Base-by-base conservation (phyloP, 805 yeast genomes). In the Jamesozyma jinghongensis region DNA sequence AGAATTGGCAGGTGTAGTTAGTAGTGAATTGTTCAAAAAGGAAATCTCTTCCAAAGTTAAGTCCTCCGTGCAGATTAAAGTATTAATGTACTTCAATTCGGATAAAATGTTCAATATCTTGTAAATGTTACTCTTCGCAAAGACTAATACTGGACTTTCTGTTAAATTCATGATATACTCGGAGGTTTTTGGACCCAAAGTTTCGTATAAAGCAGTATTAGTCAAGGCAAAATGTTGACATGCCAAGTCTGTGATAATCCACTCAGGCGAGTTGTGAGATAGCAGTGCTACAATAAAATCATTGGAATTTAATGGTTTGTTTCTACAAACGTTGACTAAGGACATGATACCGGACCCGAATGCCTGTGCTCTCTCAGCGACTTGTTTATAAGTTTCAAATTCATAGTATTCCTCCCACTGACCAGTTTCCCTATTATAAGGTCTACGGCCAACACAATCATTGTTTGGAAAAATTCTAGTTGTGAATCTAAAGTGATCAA, bases 201-300 rank as follows among this genome's bases (percentile, higher is more conserved):
- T 74, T 44, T 76, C 80, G 51, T 75, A 75, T 18, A 75, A 55
- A 4, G 78, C 71, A 10, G 78, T 75, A 43, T 70, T 68, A n/a
- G 74, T 57, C 32, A 67, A 70, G 57, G 71, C 70, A 62, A 74
- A 79, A 6, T 76, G 69, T 34, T 69, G 71, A 51, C 83, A 75
- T 0, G 86, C 87, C 51, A 81, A 58, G 61, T 83, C 92, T 22
- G 82, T 60, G 16, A 81, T 56, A 26, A 71, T 67, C 92, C 92
- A 83, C 59, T 82, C 85, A 7, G 73, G 66, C 37, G 77, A 66
- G 55, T 81, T 81, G 16, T 69, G 66, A 19, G 81, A 70, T 56
- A 74, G 73, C 16, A 81, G 51, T 1, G 81, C 66, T 35, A 79
- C 70, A 30, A 78, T 63, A 49, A 77, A 79, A 30, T 65, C 58